Percentiles rank a stretch among this genome's conserved stretches.
Conservation (phyloP, 441 rosid species). For the Adansonia madagascariensis region DNA sequence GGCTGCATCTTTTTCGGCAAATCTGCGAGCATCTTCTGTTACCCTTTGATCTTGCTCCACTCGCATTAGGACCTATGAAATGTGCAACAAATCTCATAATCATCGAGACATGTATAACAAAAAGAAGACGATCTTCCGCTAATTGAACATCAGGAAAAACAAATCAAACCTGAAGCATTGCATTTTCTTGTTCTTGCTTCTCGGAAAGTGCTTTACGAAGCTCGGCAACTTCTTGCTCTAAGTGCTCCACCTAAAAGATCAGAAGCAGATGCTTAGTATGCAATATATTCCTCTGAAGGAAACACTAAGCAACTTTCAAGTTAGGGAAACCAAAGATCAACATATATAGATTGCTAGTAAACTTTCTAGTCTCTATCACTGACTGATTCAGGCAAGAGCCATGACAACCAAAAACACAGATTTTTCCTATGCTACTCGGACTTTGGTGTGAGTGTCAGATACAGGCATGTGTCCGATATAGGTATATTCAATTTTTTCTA, state of each 20-base stretch:
- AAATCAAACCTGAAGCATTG: slow-evolving; percentile 82
- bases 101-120: slow-evolving; percentile 22
- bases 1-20: slow-evolving; percentile 94
- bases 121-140: slow-evolving; percentile 22
- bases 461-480: no score
- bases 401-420: background rate
- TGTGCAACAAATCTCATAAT: slow-evolving; percentile 29
- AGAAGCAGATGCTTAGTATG: slow-evolving; percentile 23
- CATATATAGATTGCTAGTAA: background rate
- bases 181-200: slow-evolving; percentile 98
- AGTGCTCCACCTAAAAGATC: slow-evolving; percentile 75
- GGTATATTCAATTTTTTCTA: no score
- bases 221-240: slow-evolving; percentile 82
- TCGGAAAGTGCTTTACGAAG: slow-evolving; percentile 76
- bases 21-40: slow-evolving; percentile 97
- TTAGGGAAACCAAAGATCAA: background rate
- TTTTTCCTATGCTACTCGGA: background rate
- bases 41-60: slow-evolving; percentile 97
- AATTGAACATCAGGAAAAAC: slow-evolving; percentile 28
- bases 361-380: background rate
- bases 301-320: background rate
- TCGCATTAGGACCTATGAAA: slow-evolving; percentile 85
- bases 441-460: no score
- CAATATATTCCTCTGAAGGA: background rate
- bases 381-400: background rate